Evolutionary conservation across 2,329 filamentous ascomycete genomes (phyloP).

Genomic region (Aureobasidium sp.): DNA sequence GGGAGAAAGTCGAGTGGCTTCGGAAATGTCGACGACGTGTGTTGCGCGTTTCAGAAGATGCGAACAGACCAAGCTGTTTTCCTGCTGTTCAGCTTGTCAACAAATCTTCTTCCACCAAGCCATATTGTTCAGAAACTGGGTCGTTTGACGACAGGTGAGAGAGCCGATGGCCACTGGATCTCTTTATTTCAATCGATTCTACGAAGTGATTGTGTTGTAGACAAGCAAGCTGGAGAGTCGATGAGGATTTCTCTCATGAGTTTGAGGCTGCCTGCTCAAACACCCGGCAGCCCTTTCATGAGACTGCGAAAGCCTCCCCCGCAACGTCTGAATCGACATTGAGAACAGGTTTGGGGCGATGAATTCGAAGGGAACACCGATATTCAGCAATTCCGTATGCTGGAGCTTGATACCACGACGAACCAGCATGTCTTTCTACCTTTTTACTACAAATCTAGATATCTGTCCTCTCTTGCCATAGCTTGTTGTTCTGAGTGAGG

Average conservation of each 20-base stretch:
- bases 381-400: too few relatives aligned
- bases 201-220: neutral
- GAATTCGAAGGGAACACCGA: too few relatives aligned
- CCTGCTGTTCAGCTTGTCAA: neutral
- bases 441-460: too few relatives aligned
- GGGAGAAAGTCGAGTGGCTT: neutral
- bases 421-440: too few relatives aligned
- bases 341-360: neutral
- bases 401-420: too few relatives aligned
- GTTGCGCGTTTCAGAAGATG: constrained; percentile 10
- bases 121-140: neutral
- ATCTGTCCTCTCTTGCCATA: too few relatives aligned
- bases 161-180: neutral
- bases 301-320: constrained; percentile 4
- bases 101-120: neutral
- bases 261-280: neutral
- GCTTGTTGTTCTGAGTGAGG: too few relatives aligned
- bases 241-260: too few relatives aligned
- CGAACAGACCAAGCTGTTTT: constrained; percentile 7
- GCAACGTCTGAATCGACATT: neutral
- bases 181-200: neutral
- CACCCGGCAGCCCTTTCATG: neutral
- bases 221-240: neutral
- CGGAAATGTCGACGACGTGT: neutral
- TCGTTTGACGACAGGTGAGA: neutral